A percentile compares a stretch with the other conserved stretches of the same genome.
These are phyloP conservation scores for Prunus armeniaca DNA, from an alignment of 306 rosid species.

Conservation along the genomic window DNA sequence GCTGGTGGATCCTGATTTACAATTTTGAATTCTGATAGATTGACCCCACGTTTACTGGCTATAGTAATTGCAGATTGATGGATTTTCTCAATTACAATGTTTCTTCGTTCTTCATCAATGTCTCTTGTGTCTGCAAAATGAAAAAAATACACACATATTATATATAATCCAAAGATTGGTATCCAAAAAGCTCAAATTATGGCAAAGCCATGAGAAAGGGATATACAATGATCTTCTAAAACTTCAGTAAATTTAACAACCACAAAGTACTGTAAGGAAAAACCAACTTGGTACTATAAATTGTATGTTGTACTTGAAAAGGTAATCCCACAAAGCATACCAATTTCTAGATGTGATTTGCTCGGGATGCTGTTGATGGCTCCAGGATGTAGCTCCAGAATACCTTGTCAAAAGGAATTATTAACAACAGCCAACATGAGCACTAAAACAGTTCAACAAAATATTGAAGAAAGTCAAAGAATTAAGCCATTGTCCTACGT, in stretches of 20 bases:
- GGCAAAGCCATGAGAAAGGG: slow-evolving; percentile 8
- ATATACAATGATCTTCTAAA: neutral
- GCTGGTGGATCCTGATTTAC: slow-evolving; percentile 96
- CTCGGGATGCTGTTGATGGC: slow-evolving; percentile 98
- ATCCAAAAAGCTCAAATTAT: slow-evolving; percentile 6
- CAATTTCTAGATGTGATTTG: slow-evolving; percentile 83
- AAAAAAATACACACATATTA: neutral
- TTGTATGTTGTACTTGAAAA: slow-evolving; percentile 1
- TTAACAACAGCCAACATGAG: neutral
- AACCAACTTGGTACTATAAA: slow-evolving; percentile 18
- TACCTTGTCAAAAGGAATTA: slow-evolving; percentile 49
- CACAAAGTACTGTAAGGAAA: slow-evolving; percentile 6
- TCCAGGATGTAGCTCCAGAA: slow-evolving; percentile 84
- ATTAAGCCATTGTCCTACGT: neutral
- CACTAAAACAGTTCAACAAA: neutral
- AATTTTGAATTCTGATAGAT: slow-evolving; percentile 66
- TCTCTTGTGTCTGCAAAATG: slow-evolving; percentile 73
- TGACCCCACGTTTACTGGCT: slow-evolving; percentile 62
- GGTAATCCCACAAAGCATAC: slow-evolving; percentile 36
- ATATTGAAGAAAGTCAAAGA: neutral
- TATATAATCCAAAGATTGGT: neutral
- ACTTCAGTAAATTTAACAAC: neutral
- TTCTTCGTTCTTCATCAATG: slow-evolving; percentile 81
- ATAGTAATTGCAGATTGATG: slow-evolving; percentile 65
- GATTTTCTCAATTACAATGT: slow-evolving; percentile 70